Evolutionary conservation across 768 basidiomycete genomes (phyloP).

Genomic region (Rhizopogon roseolus): DNA sequence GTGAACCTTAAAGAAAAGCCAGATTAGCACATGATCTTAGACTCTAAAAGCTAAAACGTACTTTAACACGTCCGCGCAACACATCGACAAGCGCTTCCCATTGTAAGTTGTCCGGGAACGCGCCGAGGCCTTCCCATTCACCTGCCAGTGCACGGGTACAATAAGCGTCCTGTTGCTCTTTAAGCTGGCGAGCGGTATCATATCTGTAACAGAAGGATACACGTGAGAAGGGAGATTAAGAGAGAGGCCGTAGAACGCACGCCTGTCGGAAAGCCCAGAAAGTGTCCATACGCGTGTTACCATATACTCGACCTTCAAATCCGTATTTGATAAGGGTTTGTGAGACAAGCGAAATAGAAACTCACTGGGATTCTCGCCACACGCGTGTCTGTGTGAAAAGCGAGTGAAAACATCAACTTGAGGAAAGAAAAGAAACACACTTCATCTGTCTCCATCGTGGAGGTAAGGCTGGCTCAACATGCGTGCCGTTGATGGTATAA

Average conservation of each 20-base stretch:
- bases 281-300: slow-evolving; percentile 40
- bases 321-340: neutral
- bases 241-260: slow-evolving; percentile 15
- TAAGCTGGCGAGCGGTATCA: slow-evolving; percentile 49
- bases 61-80: slow-evolving; percentile 80
- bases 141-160: slow-evolving; percentile 40
- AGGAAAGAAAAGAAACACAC: slow-evolving; percentile 30
- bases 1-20: slow-evolving; percentile 16
- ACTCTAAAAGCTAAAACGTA: slow-evolving; percentile 3
- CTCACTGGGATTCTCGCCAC: slow-evolving; percentile 52
- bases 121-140: slow-evolving; percentile 33
- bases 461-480: slow-evolving; percentile 32
- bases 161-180: slow-evolving; percentile 49
- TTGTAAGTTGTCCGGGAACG: slow-evolving; percentile 68
- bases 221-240: neutral
- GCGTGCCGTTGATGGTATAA: slow-evolving; percentile 48
- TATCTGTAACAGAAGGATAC: slow-evolving; percentile 29
- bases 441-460: slow-evolving; percentile 81
- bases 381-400: slow-evolving; percentile 45
- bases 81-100: slow-evolving; percentile 83
- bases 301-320: slow-evolving; percentile 22
- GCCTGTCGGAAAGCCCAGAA: slow-evolving; percentile 52
- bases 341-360: neutral
- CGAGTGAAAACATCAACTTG: slow-evolving; percentile 1
- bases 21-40: neutral